phyloP scores from a whole-genome alignment of 495 filamentous ascomycete genomes.

The Aspergillus biplanus region DNA sequence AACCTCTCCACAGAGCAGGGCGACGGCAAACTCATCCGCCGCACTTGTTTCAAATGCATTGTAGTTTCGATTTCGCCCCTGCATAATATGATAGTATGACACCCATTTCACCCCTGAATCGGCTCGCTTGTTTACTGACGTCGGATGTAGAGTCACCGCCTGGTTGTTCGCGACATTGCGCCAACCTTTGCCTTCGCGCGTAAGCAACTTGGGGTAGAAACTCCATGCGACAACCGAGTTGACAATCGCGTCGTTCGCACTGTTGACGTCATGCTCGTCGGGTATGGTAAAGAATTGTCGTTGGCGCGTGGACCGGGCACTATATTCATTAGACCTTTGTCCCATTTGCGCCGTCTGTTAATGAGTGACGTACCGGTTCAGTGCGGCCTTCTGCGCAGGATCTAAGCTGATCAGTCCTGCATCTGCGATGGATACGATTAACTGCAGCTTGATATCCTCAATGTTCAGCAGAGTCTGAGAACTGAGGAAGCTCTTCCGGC shows the following conservation, averaged over 20 bases:
- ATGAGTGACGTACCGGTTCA: slow-evolving; percentile 55
- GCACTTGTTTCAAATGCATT: slow-evolving; percentile 90
- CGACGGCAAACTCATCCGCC: slow-evolving; percentile 78
- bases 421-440: slow-evolving; percentile 79
- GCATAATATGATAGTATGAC: slow-evolving; percentile 96
- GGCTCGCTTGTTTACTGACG: slow-evolving; percentile 78
- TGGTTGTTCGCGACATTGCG: slow-evolving; percentile 91
- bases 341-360: background rate
- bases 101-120: slow-evolving; percentile 70
- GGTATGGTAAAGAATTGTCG: slow-evolving; percentile 82
- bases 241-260: slow-evolving; percentile 74
- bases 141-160: slow-evolving; percentile 78
- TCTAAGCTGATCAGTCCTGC: slow-evolving; percentile 78
- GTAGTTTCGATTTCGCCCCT: slow-evolving; percentile 74
- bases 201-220: slow-evolving; percentile 92
- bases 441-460: slow-evolving; percentile 91
- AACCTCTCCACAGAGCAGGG: slow-evolving; percentile 82
- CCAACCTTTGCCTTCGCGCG: slow-evolving; percentile 86
- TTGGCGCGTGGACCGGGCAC: slow-evolving; percentile 58
- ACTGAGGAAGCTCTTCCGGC: slow-evolving; percentile 87
- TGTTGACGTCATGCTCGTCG: slow-evolving; percentile 70
- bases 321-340: slow-evolving; percentile 19
- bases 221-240: slow-evolving; percentile 84
- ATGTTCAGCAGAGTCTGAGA: slow-evolving; percentile 83
- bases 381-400: slow-evolving; percentile 62